phyloP scores from a whole-genome alignment of 1,284 basidiomycete genomes.

The Lentinula novae-zelandiae region DNA sequence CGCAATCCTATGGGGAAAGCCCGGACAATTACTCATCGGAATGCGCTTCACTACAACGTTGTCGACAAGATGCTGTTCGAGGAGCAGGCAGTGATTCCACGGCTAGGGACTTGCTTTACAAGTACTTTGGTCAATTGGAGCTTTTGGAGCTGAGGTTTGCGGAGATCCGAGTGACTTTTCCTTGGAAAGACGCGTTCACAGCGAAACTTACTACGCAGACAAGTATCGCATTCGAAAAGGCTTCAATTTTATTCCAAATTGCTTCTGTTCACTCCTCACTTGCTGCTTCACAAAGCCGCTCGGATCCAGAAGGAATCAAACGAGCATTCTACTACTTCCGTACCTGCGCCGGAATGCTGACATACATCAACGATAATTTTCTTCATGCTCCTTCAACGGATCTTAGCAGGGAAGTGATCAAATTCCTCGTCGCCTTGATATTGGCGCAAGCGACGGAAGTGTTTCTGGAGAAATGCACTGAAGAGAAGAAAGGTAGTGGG shows the following conservation, averaged over 20 bases:
- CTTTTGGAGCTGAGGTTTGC: constrained; percentile 95
- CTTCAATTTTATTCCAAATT: constrained; percentile 96
- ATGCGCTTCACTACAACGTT: constrained; percentile 80
- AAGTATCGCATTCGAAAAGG: constrained; percentile 97
- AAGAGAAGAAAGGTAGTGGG: constrained; percentile 82
- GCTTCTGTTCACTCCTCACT: constrained; percentile 91
- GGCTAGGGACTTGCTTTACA: constrained; percentile 94
- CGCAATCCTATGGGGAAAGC: constrained; percentile 91
- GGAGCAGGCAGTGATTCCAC: constrained; percentile 94
- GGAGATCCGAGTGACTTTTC: constrained; percentile 93
- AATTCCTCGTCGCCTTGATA: constrained; percentile 84
- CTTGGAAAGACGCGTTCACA: constrained; percentile 97
- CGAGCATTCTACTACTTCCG: constrained; percentile 91
- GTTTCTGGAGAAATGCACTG: constrained; percentile 92
- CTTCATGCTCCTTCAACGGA: constrained; percentile 98
- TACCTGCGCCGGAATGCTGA: constrained; percentile 95
- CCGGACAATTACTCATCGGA: constrained; percentile 87
- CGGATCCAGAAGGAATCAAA: constrained; percentile 93
- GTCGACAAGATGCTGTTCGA: constrained; percentile 91
- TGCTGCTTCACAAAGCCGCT: constrained; percentile 77
- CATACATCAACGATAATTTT: constrained; percentile 99
- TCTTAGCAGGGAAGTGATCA: constrained; percentile 91
- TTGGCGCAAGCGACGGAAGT: constrained; percentile 95
- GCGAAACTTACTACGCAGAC: constrained; percentile 91
- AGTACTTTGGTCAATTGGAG: constrained; percentile 99